Evolutionary conservation across 1,284 basidiomycete genomes (phyloP).

Genomic region (Moniliophthora roreri): DNA sequence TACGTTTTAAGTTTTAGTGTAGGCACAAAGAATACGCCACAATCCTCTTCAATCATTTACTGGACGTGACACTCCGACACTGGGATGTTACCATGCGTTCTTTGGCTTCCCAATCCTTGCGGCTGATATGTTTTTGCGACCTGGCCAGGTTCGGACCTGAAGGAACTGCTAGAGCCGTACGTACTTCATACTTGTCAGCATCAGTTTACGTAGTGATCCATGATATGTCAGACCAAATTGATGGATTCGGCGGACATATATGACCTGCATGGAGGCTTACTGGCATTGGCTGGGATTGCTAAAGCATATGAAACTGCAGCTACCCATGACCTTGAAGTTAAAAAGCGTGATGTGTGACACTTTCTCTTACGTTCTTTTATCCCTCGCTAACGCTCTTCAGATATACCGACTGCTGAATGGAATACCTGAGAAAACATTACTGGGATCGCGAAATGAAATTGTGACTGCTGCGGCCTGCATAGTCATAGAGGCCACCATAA

Average conservation of each 20-base stretch:
- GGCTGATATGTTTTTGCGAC: conserved; percentile 66
- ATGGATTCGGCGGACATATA: conserved; percentile 67
- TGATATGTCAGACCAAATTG: conserved; percentile 45
- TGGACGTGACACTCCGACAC: conserved; percentile 78
- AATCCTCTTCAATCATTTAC: conserved; percentile 73
- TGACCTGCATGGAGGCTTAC: conserved; percentile 83
- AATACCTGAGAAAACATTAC: conserved; percentile 59
- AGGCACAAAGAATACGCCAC: conserved; percentile 74
- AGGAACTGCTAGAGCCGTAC: conserved; percentile 51
- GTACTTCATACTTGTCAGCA: conserved; percentile 20
- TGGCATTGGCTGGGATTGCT: conserved; percentile 74
- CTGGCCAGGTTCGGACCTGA: conserved; percentile 51
- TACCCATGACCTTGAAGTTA: conserved; percentile 26
- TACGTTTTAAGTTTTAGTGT: conserved; percentile 15
- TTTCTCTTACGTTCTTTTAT: conserved; percentile 6
- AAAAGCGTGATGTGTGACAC: conserved; percentile 30
- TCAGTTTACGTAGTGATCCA: conserved; percentile 9
- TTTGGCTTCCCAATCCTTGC: conserved; percentile 78
- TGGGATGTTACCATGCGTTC: conserved; percentile 87
- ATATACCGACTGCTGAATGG: conserved; percentile 56
- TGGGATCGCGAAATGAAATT: conserved; percentile 72
- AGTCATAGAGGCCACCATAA: conserved; percentile 69
- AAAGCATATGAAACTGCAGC: conserved; percentile 40
- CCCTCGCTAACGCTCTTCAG: conserved; percentile 31
- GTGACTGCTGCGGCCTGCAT: conserved; percentile 75